phyloP scores from a whole-genome alignment of 768 basidiomycete genomes.

The Pulveroboletus sp. region DNA sequence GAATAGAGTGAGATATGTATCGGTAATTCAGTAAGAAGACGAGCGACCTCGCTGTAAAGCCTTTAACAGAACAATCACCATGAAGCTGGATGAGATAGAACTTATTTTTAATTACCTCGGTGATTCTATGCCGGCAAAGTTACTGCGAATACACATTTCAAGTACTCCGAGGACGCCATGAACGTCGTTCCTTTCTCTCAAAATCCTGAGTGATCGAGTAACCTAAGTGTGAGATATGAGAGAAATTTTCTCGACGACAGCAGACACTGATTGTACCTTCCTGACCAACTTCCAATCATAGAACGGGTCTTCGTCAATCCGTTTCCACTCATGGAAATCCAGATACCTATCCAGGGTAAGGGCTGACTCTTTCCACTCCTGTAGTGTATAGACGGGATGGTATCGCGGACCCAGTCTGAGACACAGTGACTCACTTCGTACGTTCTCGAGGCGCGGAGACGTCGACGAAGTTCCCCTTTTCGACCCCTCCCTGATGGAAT shows the following conservation, averaged over 20 bases:
- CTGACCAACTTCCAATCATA: slow-evolving; percentile 88
- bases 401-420: neutral
- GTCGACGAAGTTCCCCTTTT: slow-evolving; percentile 72
- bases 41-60: slow-evolving; percentile 77
- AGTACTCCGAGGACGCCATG: slow-evolving; percentile 85
- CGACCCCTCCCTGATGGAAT: slow-evolving; percentile 67
- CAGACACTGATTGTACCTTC: slow-evolving; percentile 43
- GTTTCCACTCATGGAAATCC: slow-evolving; percentile 88
- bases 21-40: neutral
- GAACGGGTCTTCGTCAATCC: slow-evolving; percentile 77
- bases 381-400: neutral
- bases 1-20: slow-evolving; percentile 11
- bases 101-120: slow-evolving; percentile 44
- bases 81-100: neutral
- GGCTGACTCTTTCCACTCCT: slow-evolving; percentile 90
- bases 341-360: slow-evolving; percentile 74
- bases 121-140: slow-evolving; percentile 92
- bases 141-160: slow-evolving; percentile 84
- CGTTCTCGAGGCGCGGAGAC: slow-evolving; percentile 64
- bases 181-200: slow-evolving; percentile 75
- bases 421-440: slow-evolving; percentile 53
- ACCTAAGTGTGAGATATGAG: slow-evolving; percentile 43
- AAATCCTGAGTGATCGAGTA: slow-evolving; percentile 60
- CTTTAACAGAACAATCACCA: slow-evolving; percentile 35
- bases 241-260: neutral